These are phyloP conservation scores for Evansstolkia leycettana DNA, from an alignment of 495 filamentous ascomycete genomes.

Conservation along the genomic window DNA sequence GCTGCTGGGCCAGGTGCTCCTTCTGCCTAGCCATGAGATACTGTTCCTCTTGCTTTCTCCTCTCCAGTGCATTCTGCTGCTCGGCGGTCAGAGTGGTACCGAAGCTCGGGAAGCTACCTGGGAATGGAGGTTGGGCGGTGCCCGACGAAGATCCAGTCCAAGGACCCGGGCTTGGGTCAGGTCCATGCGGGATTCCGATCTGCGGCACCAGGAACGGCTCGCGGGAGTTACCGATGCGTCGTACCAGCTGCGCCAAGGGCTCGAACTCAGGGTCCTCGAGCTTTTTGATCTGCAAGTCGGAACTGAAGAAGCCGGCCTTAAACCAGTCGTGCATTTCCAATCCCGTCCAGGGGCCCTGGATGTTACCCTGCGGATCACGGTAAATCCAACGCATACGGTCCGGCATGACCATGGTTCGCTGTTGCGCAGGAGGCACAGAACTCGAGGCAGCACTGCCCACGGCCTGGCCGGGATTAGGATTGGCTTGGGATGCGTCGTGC, in stretches of 20 bases:
- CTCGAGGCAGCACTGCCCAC: conserved; percentile 23
- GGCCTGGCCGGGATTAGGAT: conserved; percentile 19
- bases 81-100: conserved; percentile 95
- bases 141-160: conserved; percentile 34
- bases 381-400: conserved; percentile 99
- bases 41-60: conserved; percentile 95
- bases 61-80: conserved; percentile 92
- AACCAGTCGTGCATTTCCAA: conserved; percentile 99
- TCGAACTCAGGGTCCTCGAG: conserved; percentile 88
- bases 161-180: conserved; percentile 33
- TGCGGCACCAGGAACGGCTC: conserved; percentile 97
- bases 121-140: conserved; percentile 84
- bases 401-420: conserved; percentile 95
- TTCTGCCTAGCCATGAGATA: conserved; percentile 91
- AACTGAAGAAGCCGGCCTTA: conserved; percentile 93
- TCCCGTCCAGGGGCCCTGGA: conserved; percentile 89
- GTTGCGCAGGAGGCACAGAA: conserved; percentile 58
- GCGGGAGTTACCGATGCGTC: conserved; percentile 91
- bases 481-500: conserved; percentile 15
- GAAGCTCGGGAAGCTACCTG: conserved; percentile 88
- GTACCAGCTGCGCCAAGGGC: conserved; percentile 87
- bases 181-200: conserved; percentile 83
- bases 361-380: conserved; percentile 79
- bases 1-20: conserved; percentile 81
- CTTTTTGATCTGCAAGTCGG: conserved; percentile 88